Conservation (phyloP, 805 yeast species). For the Hanseniaspora guilliermondii region DNA sequence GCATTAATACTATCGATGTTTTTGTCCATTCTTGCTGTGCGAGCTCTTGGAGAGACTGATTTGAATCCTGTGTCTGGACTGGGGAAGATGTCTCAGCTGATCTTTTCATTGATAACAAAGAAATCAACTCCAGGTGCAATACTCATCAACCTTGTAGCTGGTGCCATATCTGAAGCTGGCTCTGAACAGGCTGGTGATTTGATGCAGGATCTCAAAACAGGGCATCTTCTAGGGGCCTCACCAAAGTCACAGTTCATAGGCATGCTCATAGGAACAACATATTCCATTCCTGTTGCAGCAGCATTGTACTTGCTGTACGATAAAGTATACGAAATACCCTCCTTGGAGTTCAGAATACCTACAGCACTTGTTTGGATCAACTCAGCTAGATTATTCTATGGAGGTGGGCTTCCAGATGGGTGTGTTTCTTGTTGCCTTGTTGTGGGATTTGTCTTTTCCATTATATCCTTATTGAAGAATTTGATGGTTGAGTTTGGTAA, state of each 20-base stretch:
- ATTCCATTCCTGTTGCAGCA: constrained; percentile 70
- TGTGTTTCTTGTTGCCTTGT: constrained; percentile 48
- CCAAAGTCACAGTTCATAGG: constrained; percentile 87
- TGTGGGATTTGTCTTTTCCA: constrained; percentile 58
- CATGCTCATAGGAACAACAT: constrained; percentile 74
- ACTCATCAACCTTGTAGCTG: constrained; percentile 76
- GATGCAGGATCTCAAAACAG: constrained; percentile 95
- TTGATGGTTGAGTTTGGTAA: constrained; percentile 33
- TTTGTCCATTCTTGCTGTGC: constrained; percentile 72
- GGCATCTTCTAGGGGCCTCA: constrained; percentile 80
- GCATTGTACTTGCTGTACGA: constrained; percentile 75
- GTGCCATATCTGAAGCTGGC: constrained; percentile 96
- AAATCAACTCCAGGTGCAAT: constrained; percentile 65
- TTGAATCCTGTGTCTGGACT: constrained; percentile 93
- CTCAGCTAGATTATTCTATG: constrained; percentile 84
- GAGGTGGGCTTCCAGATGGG: constrained; percentile 74
- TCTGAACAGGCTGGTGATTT: constrained; percentile 98
- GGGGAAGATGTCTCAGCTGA: constrained; percentile 81
- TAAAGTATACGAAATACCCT: constrained; percentile 73
- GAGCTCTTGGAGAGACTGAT: constrained; percentile 95
- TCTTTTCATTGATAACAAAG: constrained; percentile 76
- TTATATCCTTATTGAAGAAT: constrained; percentile 53
- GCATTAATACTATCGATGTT: constrained; percentile 68
- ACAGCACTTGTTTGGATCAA: constrained; percentile 96
- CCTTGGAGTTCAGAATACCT: constrained; percentile 69